These are phyloP conservation scores for Vigna reflexopilosa DNA, from an alignment of 306 rosid genomes.

Conservation along the genomic window DNA sequence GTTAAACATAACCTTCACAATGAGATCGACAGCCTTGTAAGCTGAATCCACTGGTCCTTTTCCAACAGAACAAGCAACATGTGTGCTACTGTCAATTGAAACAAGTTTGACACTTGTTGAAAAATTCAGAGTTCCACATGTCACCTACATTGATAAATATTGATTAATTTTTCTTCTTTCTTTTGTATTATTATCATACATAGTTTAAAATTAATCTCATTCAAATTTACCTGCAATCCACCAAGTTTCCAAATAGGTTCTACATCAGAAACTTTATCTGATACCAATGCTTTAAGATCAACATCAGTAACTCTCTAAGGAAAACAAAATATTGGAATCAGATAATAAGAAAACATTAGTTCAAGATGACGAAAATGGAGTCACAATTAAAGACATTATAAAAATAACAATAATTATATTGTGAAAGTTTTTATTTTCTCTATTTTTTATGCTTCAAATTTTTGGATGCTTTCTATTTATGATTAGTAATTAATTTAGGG, in stretches of 20 bases:
- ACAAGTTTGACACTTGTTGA: constrained; percentile 74
- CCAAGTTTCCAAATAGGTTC: constrained; percentile 68
- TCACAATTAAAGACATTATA: background rate
- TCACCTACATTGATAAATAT: constrained; percentile 59
- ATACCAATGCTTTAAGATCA: constrained; percentile 75
- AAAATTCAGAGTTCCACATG: constrained; percentile 76
- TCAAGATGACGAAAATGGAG: background rate
- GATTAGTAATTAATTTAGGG: too few species aligned
- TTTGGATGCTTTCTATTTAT: too few species aligned
- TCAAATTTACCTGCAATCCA: constrained; percentile 66
- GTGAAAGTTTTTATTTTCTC: too few species aligned
- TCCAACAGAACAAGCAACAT: constrained; percentile 77
- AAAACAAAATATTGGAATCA: background rate
- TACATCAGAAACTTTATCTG: constrained; percentile 68
- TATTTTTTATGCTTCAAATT: too few species aligned
- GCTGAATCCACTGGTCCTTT: constrained; percentile 91
- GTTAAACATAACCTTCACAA: constrained; percentile 59
- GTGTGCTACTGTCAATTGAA: constrained; percentile 54
- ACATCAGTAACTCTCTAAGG: constrained; percentile 75
- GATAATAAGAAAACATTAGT: background rate
- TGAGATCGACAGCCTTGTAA: constrained; percentile 75
- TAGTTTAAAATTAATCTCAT: constrained; percentile 10
- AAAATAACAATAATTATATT: too few species aligned
- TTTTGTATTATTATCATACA: background rate
- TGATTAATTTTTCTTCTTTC: background rate